Conservation (phyloP, 352 stramenopile species). For the Globisporangium okanoganense region DNA sequence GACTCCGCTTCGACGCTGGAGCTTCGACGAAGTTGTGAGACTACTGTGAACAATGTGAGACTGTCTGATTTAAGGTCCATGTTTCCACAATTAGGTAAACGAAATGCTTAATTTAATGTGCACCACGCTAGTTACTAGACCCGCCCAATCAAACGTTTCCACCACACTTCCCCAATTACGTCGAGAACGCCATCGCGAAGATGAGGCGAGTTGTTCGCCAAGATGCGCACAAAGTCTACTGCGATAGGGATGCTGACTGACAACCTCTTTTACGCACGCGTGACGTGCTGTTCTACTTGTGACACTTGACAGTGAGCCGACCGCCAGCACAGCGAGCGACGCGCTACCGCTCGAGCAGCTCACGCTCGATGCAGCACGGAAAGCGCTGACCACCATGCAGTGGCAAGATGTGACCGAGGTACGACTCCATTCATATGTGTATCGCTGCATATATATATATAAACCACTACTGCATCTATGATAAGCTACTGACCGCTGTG, state of each 20-base stretch:
- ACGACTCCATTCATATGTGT: neutral
- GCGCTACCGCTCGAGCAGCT: constrained; percentile 22
- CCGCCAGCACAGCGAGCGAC: neutral
- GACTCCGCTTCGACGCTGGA: no score
- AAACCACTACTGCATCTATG: no score
- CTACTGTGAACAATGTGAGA: neutral
- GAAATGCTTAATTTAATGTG: neutral
- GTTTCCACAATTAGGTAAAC: neutral
- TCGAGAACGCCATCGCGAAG: constrained; percentile 6
- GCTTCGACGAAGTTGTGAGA: neutral
- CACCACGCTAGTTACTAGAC: neutral
- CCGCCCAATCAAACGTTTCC: constrained; percentile 2
- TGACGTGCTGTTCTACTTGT: constrained; percentile 8
- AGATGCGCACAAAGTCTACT: neutral
- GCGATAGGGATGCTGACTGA: neutral
- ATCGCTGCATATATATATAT: neutral
- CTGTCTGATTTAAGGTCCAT: neutral
- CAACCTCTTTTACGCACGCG: no score
- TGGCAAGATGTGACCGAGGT: constrained; percentile 58
- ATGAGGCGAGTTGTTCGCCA: constrained; percentile 13
- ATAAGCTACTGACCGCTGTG: neutral
- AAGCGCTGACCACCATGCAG: constrained; percentile 19
- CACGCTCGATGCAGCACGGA: constrained; percentile 12
- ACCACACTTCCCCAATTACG: constrained; percentile 8
- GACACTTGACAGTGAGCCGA: constrained; percentile 10